Evolutionary conservation across 306 rosid species (phyloP), one percentile per base, ranked within the genome.

Genomic region (Astragalus glycyphyllos): DNA sequence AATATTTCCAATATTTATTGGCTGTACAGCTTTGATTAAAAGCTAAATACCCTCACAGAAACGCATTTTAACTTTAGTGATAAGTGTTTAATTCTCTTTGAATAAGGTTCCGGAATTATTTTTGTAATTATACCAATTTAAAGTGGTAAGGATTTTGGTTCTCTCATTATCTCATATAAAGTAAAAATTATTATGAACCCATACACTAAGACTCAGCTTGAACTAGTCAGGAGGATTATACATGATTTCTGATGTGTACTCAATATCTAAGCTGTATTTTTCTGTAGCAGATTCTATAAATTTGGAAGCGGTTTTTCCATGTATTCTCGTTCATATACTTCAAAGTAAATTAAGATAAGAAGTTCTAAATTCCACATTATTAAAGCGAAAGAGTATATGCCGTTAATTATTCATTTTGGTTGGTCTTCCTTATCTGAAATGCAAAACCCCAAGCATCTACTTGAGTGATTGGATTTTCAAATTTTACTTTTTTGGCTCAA

Each of bases 401-500:
- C 16, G 17, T 13, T 16, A 47, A 45, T 16, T 4, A 38, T 60
- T 15, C 29, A 16, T 15, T 15, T 16, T 38, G 38, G 14, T 15
- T 38, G 59, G 41, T 14, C 10, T 26, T 57, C 63, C 35, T 57
- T 57, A 51, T 51, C 58, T 51, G 60, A 26, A 54, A 23, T 54
- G 15, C 60, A 23, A 10, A n/a, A 11, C 6, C 34, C 14, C 11
- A 54, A 54, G 37, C 15, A 26, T 1, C 31, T 26, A 26, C 4
- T 26, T 26, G 13, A 31, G 13, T 54, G 59, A 23, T 23, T 1
- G 59, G 58, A 20, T n/a, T 23, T 54, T 20, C 59, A 54, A 5
- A 23, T 8, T 1, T 54, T 13, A 14, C 14, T 23, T 54, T 23
- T 1, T 54, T 54, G 37, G 3, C 13, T 8, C 14, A 54, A 54